Evolutionary conservation across 495 filamentous ascomycete genomes (phyloP).

Genomic region (Annulohypoxylon moriforme): DNA sequence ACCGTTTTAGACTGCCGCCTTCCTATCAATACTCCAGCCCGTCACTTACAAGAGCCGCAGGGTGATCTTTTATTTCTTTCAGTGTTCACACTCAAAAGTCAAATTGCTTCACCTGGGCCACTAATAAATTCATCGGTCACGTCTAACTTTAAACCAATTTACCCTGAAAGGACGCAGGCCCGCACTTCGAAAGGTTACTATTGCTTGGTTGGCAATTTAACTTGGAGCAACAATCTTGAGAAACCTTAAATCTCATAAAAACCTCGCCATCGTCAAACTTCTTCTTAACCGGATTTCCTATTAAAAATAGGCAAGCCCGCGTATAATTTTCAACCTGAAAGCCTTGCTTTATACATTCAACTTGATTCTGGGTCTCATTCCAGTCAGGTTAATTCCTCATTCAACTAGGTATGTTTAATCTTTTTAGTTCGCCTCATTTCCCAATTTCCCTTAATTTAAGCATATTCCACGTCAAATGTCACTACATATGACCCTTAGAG

Average conservation of each 20-base stretch:
- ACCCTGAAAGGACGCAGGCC: conserved; percentile 16
- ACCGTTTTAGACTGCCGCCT: not conserved
- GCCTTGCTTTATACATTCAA: not conserved
- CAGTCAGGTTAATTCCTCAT: not conserved
- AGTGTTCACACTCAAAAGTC: not conserved
- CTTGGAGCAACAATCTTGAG: not conserved
- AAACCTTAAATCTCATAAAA: conserved; percentile 15
- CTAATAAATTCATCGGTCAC: conserved; percentile 5
- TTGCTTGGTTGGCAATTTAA: conserved; percentile 20
- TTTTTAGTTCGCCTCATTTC: not conserved
- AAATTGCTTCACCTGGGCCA: not conserved
- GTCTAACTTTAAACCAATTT: conserved; percentile 8
- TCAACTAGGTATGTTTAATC: conserved; percentile 15
- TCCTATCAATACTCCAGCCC: not conserved
- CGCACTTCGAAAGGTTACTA: conserved; percentile 11
- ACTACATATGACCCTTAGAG: not conserved
- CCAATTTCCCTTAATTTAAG: not conserved
- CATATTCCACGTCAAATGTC: not conserved
- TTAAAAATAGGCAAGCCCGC: not conserved
- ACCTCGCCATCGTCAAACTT: conserved; percentile 6
- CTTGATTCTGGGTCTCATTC: conserved; percentile 1
- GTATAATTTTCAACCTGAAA: not conserved
- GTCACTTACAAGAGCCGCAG: conserved; percentile 2
- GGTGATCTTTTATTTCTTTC: not conserved
- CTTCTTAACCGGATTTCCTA: not conserved